These are phyloP conservation scores for Erysimum pusillum DNA, from an alignment of 441 rosid genomes.

Conservation along the genomic window DNA sequence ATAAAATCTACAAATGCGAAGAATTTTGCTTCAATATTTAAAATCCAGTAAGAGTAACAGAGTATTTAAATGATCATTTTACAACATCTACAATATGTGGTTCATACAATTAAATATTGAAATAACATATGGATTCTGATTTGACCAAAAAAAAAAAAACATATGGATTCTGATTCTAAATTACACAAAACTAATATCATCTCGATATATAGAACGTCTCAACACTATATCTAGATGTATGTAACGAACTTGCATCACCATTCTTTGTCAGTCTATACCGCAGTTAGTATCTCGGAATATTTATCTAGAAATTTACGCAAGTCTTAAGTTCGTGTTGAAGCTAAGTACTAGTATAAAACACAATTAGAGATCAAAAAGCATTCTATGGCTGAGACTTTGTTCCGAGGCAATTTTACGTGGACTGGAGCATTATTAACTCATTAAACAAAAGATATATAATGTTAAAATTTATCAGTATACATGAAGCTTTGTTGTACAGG, in stretches of 20 bases:
- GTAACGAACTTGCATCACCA: not conserved
- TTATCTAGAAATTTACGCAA: not conserved
- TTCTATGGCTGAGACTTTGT: not conserved
- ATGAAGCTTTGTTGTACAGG: not conserved
- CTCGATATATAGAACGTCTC: too few relatives aligned
- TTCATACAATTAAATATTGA: not conserved
- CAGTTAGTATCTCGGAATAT: too few relatives aligned
- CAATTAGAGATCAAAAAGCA: not conserved
- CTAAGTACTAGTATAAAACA: not conserved
- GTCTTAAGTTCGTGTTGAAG: not conserved
- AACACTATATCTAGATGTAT: not conserved
- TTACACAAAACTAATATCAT: not conserved
- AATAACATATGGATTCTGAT: not conserved
- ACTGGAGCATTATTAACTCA: not conserved
- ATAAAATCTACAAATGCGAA: too few relatives aligned
- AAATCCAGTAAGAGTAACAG: not conserved
- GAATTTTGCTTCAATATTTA: too few relatives aligned
- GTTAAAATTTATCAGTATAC: not conserved
- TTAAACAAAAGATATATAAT: not conserved
- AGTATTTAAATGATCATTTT: not conserved
- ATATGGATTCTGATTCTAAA: too few relatives aligned
- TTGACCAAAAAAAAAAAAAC: too few relatives aligned
- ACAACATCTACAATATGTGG: not conserved
- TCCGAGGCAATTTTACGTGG: not conserved
- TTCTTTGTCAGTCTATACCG: too few relatives aligned